phyloP scores from a whole-genome alignment of 768 basidiomycete genomes.

The Stropharia rugosoannulata region DNA sequence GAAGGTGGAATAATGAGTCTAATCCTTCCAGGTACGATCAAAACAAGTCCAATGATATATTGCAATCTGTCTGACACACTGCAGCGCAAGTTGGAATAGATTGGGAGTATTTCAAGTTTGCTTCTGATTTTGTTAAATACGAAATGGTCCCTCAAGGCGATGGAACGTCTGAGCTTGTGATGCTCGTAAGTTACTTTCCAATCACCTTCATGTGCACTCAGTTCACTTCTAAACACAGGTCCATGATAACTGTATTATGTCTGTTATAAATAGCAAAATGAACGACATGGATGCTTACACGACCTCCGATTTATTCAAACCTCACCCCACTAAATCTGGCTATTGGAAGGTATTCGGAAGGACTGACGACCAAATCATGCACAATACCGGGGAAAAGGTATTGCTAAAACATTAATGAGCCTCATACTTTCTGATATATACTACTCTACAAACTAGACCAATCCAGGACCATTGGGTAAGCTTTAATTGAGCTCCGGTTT shows the following conservation, averaged over 20 bases:
- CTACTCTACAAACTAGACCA: not conserved
- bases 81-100: too few relatives aligned
- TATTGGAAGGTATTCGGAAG: slow-evolving; percentile 11
- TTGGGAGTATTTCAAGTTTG: too few relatives aligned
- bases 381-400: slow-evolving; percentile 13
- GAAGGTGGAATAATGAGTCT: slow-evolving; percentile 11
- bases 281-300: slow-evolving; percentile 5
- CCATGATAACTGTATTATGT: slow-evolving; percentile 2
- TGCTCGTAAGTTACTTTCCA: too few relatives aligned
- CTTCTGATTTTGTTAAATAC: too few relatives aligned
- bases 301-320: slow-evolving; percentile 6
- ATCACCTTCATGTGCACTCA: too few relatives aligned
- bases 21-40: too few relatives aligned
- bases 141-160: too few relatives aligned
- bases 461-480: slow-evolving; percentile 8
- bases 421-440: not conserved
- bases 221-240: not conserved
- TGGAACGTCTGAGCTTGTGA: too few relatives aligned
- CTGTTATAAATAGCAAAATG: slow-evolving; percentile 4
- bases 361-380: slow-evolving; percentile 12
- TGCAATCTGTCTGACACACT: too few relatives aligned
- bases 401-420: not conserved
- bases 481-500: too few relatives aligned
- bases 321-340: slow-evolving; percentile 9
- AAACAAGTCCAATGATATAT: too few relatives aligned